These are phyloP conservation scores for Handroanthus guayacan DNA, from an alignment of 257 asterid species.

Conservation along the genomic window DNA sequence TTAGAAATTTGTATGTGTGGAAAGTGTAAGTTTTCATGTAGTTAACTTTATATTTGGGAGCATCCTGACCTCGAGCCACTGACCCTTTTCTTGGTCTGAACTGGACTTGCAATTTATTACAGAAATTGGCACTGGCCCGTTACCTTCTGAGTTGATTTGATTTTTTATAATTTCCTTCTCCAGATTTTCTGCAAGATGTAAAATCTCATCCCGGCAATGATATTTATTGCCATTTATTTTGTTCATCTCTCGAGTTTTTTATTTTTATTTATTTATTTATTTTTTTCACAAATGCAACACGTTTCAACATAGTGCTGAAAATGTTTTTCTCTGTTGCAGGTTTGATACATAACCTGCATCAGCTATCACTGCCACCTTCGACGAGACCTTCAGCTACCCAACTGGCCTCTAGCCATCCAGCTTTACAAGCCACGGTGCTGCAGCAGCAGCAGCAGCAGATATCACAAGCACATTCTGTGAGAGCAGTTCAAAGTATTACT, in stretches of 20 bases:
- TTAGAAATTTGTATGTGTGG: too few species aligned
- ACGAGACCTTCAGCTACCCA: not conserved
- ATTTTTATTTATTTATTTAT: too few species aligned
- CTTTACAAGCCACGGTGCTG: constrained; percentile 12
- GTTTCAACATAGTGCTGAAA: not conserved
- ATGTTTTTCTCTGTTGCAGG: constrained; percentile 47
- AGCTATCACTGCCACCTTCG: constrained; percentile 24
- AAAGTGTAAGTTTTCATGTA: not conserved
- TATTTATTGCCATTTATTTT: not conserved
- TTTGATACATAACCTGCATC: constrained; percentile 53
- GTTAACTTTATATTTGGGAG: not conserved
- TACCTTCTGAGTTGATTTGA: not conserved
- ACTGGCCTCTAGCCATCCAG: not conserved
- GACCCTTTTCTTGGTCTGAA: not conserved
- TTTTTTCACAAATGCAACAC: not conserved
- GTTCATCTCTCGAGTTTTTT: not conserved
- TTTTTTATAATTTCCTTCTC: constrained; percentile 1
- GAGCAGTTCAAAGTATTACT: constrained; percentile 43
- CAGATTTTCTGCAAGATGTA: not conserved
- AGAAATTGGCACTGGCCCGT: constrained; percentile 6
- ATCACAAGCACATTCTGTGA: constrained; percentile 20
- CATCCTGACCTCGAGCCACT: not conserved
- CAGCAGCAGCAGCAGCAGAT: constrained; percentile 5
- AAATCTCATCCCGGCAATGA: not conserved
- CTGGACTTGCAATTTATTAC: not conserved